phyloP scores from a whole-genome alignment of 345 rosid species.

The Hibiscus syriacus region DNA sequence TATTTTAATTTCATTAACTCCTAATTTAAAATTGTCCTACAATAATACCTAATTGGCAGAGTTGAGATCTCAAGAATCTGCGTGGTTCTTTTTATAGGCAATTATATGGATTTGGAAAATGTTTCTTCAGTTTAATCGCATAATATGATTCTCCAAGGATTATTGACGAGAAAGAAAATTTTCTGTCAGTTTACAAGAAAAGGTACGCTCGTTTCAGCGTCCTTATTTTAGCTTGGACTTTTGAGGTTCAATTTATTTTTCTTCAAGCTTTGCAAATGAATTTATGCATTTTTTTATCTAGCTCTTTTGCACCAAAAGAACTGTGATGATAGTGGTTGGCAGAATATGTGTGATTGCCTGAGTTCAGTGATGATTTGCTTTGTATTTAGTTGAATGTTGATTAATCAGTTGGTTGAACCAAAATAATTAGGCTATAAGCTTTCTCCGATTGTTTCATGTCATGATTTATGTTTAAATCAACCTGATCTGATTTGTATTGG shows the following conservation, averaged over 20 bases:
- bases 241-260: not conserved
- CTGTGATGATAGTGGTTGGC: not conserved
- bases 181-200: constrained; percentile 15
- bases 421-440: not conserved
- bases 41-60: constrained; percentile 12
- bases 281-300: not conserved
- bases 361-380: not conserved
- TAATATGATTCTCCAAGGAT: constrained; percentile 12
- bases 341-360: not conserved
- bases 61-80: constrained; percentile 7
- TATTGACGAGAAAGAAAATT: constrained; percentile 12
- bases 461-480: not conserved
- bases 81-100: not conserved
- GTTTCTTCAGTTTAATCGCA: constrained; percentile 6
- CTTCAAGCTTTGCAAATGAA: not conserved
- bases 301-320: not conserved
- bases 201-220: not conserved
- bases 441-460: not conserved
- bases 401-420: not conserved
- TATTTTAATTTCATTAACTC: not conserved
- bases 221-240: not conserved
- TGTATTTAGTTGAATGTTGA: not conserved
- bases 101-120: not conserved
- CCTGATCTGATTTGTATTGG: not conserved
- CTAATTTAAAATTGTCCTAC: not conserved